Conservation (phyloP, 352 stramenopile genomes). For the Globisporangium echinulatum region DNA sequence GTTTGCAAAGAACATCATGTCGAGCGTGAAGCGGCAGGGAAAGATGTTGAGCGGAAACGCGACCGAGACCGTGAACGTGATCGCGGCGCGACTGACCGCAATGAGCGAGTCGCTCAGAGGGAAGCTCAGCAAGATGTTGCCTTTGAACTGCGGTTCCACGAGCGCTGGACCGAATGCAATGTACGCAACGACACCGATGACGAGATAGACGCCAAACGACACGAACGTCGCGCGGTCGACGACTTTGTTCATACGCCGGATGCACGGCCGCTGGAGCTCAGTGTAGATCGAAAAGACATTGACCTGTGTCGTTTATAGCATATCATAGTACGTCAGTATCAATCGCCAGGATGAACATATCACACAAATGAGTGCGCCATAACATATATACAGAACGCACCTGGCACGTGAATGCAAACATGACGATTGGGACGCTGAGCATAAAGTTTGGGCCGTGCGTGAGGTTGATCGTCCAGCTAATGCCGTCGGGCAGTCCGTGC, state of each 20-base stretch:
- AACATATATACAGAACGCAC: constrained; percentile 17
- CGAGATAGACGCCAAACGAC: constrained; percentile 70
- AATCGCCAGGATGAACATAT: neutral
- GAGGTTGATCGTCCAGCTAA: constrained; percentile 74
- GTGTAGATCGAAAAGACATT: constrained; percentile 89
- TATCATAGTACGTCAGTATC: neutral
- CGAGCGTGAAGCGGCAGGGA: constrained; percentile 78
- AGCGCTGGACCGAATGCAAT: constrained; percentile 66
- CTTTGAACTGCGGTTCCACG: constrained; percentile 63
- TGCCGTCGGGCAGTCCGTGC: constrained; percentile 51
- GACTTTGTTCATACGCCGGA: constrained; percentile 86
- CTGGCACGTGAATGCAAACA: constrained; percentile 88
- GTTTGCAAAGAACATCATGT: constrained; percentile 87
- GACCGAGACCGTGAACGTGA: constrained; percentile 82
- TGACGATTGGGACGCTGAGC: constrained; percentile 83
- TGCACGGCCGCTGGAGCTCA: constrained; percentile 80
- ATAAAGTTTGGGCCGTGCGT: constrained; percentile 68
- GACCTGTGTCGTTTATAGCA: no score
- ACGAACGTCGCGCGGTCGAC: constrained; percentile 73
- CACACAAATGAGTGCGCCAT: no score
- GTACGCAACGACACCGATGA: constrained; percentile 75
- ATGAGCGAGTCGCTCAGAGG: constrained; percentile 71
- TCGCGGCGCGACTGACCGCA: constrained; percentile 70
- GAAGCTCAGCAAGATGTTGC: constrained; percentile 81
- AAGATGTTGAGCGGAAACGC: constrained; percentile 87